Evolutionary conservation across 805 yeast species (phyloP).

Genomic region (Brettanomyces nanus): DNA sequence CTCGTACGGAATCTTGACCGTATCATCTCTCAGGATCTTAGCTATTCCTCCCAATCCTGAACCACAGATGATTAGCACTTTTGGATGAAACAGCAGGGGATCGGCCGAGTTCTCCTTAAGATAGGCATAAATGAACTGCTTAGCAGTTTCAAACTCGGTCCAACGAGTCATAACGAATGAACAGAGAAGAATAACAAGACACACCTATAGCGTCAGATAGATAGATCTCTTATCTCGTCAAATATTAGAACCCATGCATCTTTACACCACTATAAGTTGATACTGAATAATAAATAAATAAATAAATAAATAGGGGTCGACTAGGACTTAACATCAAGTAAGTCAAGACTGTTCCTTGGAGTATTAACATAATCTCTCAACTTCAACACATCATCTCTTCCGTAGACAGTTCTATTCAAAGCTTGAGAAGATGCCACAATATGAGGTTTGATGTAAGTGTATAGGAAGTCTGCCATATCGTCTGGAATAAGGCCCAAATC

Average conservation of each 20-base stretch:
- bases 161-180: no score
- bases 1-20: constrained; percentile 49
- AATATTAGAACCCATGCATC: no score
- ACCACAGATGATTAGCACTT: constrained; percentile 81
- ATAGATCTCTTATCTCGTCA: no score
- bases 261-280: no score
- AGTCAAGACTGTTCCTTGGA: constrained; percentile 25
- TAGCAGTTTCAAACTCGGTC: no score
- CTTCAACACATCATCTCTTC: constrained; percentile 27
- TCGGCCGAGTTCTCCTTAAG: no score
- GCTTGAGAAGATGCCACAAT: constrained; percentile 28
- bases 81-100: no score
- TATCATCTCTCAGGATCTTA: constrained; percentile 33
- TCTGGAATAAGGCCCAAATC: constrained; percentile 66
- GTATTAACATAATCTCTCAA: constrained; percentile 29
- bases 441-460: constrained; percentile 33
- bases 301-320: constrained; percentile 2
- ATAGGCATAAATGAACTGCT: no score
- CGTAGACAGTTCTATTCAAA: constrained; percentile 29
- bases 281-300: constrained; percentile 3
- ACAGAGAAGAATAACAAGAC: no score
- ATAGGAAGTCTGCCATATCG: constrained; percentile 41
- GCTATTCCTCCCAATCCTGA: constrained; percentile 90
- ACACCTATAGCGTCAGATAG: no score
- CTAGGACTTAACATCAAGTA: constrained; percentile 22